phyloP scores from a whole-genome alignment of 2,329 filamentous ascomycete genomes.

The Paraphaeosphaeria sporulosa region DNA sequence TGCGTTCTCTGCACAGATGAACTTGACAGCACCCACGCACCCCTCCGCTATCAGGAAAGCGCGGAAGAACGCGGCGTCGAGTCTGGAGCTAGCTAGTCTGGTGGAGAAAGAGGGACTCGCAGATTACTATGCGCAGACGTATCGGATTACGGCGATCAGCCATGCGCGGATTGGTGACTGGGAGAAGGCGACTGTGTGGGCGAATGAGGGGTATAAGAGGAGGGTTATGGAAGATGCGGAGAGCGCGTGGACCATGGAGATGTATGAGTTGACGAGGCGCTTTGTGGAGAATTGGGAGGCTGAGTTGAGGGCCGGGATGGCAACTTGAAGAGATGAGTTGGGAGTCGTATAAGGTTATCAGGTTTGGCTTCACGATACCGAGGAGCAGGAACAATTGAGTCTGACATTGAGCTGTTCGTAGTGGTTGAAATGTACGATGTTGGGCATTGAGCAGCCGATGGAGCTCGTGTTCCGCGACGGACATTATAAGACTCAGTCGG shows the following conservation, averaged over 20 bases:
- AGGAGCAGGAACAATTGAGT: background rate
- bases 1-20: slow-evolving; percentile 37
- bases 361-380: background rate
- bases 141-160: slow-evolving; percentile 40
- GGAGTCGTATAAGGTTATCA: background rate
- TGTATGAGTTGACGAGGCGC: slow-evolving; percentile 37
- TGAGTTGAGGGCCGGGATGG: background rate
- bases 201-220: slow-evolving; percentile 42
- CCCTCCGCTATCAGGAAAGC: slow-evolving; percentile 32
- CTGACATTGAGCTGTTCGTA: background rate
- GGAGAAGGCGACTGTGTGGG: slow-evolving; percentile 41
- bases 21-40: slow-evolving; percentile 27
- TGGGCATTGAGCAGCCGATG: background rate
- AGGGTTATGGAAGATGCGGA: slow-evolving; percentile 41
- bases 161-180: slow-evolving; percentile 40
- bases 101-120: slow-evolving; percentile 44
- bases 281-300: slow-evolving; percentile 41
- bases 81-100: slow-evolving; percentile 34
- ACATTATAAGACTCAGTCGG: background rate
- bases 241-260: slow-evolving; percentile 36
- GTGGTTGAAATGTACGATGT: background rate
- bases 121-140: slow-evolving; percentile 45
- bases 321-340: background rate
- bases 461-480: background rate
- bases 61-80: slow-evolving; percentile 33